Percentiles rank a stretch among this genome's conserved stretches.
Evolutionary conservation across 495 filamentous ascomycete species (phyloP).

Genomic region (Podospora tetraspora): DNA sequence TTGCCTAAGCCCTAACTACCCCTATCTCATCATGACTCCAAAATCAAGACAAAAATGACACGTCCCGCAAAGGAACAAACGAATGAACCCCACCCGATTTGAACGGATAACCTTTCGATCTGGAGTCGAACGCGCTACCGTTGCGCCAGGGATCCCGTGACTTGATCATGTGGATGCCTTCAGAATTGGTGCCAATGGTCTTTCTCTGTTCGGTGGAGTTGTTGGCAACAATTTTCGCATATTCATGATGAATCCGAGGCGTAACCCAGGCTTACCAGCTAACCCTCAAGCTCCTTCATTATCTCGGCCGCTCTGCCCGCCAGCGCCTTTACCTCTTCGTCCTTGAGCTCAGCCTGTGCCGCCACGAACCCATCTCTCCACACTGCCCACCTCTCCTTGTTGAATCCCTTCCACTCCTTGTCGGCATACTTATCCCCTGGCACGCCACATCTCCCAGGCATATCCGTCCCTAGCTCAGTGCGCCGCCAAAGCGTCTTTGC

Average conservation of each 20-base stretch:
- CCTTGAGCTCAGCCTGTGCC: neutral
- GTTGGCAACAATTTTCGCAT: neutral
- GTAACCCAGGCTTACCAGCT: neutral
- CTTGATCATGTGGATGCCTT: neutral
- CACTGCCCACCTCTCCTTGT: conserved; percentile 26
- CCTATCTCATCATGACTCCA: neutral
- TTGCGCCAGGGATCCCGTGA: neutral
- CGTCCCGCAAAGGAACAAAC: neutral
- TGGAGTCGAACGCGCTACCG: neutral
- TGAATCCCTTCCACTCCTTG: conserved; percentile 18
- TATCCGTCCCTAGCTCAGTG: neutral
- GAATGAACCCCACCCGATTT: neutral
- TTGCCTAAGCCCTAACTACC: too few relatives aligned
- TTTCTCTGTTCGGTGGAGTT: neutral
- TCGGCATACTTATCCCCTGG: neutral
- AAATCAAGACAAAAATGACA: neutral
- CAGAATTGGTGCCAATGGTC: neutral
- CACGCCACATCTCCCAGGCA: neutral
- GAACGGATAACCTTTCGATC: neutral
- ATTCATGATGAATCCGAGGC: neutral
- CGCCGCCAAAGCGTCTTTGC: conserved; percentile 10
- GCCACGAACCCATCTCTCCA: conserved; percentile 20
- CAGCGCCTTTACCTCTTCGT: neutral
- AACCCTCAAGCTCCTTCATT: neutral
- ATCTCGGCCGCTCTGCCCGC: neutral